These are phyloP conservation scores for Trebouxia sp. DNA, from an alignment of 139 green algal genomes.

Conservation along the genomic window DNA sequence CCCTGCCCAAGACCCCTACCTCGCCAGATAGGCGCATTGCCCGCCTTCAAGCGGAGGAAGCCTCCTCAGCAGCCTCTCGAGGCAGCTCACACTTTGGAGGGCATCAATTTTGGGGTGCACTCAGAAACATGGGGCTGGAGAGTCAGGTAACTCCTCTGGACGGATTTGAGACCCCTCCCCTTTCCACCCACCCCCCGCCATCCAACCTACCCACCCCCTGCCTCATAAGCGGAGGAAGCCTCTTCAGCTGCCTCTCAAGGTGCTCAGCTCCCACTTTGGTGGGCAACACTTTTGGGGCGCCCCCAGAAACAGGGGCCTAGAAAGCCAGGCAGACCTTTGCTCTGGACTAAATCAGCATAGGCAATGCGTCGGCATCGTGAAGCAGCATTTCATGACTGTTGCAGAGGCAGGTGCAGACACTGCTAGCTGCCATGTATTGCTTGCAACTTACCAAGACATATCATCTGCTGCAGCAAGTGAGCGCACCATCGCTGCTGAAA, in stretches of 20 bases:
- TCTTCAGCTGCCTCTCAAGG: background rate
- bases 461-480: no score
- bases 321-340: background rate
- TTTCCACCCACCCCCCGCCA: no score
- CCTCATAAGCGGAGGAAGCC: slow-evolving; percentile 31
- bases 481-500: no score
- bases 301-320: slow-evolving; percentile 34
- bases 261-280: slow-evolving; percentile 47
- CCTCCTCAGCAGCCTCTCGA: background rate
- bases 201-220: no score
- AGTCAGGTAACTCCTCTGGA: background rate
- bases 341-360: no score
- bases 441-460: no score
- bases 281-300: slow-evolving; percentile 52
- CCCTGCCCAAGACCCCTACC: background rate
- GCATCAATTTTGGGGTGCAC: slow-evolving; percentile 50
- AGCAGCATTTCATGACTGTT: no score
- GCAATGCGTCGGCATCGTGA: no score
- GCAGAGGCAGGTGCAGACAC: no score
- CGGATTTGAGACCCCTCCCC: no score
- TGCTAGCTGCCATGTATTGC: no score
- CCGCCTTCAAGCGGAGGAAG: slow-evolving; percentile 30
- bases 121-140: slow-evolving; percentile 35
- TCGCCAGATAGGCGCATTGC: slow-evolving; percentile 15
- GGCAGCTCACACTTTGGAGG: slow-evolving; percentile 46